Evolutionary conservation across 139 green algal genomes (phyloP), one percentile per base, ranked within the genome.

Genomic region (Pleodorina starrii): DNA sequence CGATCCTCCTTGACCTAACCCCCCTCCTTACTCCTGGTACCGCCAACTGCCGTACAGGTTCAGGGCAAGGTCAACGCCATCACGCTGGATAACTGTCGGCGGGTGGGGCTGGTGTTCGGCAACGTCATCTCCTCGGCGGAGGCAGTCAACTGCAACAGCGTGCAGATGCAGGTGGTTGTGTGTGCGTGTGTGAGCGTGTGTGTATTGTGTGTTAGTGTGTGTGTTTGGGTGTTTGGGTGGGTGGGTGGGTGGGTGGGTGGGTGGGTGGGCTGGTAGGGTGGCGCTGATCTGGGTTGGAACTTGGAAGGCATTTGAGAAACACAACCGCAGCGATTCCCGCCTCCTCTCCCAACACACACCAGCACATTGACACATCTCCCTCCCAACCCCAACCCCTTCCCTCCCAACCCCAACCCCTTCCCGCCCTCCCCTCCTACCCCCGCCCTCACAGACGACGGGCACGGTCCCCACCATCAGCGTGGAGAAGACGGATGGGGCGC

Each of bases 21-120:
- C n/a, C n/a, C n/a, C n/a, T n/a, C n/a, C n/a, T n/a, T n/a, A n/a
- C n/a, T n/a, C n/a, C n/a, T n/a, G n/a, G n/a, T n/a, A n/a, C n/a
- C n/a, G n/a, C n/a, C n/a, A n/a, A n/a, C n/a, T 6, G 21, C 19
- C 63, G 27, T 38, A 36, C 92, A 97, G 94, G 85, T 98, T 14
- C 88, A 94, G 16, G 94, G 96, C 87, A 99, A 99, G 93, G 95
- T 98, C 36, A 99, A 99, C 90, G 94, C 96, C 68, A 97, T 99
- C 89, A 96, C 93, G 7, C n/a, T 99, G n/a, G 98, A 99, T 93
- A 92, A 90, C 40, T 99, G 97, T 95, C 5, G n/a, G 23, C 25
- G n/a, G 81, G 60, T 77, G 9, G 97, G 94, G 3, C 44, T 99
- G n/a, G 87, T 99, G 36, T 99, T 98, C 85, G 91, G 97, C 21